Evolutionary conservation across 2,329 filamentous ascomycete species (phyloP).

Genomic region (Colletotrichum navitas): DNA sequence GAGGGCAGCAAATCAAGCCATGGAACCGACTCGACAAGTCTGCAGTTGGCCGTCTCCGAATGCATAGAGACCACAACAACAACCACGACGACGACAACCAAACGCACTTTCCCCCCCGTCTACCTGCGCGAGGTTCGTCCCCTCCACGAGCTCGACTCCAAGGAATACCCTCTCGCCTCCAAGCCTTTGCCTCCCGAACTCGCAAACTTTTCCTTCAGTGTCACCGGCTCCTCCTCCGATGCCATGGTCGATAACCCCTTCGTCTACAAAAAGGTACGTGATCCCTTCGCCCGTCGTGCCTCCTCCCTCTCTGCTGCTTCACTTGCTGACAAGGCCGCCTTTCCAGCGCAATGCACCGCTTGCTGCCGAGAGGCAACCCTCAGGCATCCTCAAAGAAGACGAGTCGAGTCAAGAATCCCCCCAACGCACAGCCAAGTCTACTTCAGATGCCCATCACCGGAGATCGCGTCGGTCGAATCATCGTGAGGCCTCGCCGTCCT

Average conservation of each 20-base stretch:
- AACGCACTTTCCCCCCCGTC: conserved; percentile 86
- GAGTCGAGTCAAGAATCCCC: conserved; percentile 48
- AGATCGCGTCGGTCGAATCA: conserved; percentile 51
- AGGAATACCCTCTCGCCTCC: conserved; percentile 89
- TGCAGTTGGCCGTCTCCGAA: conserved; percentile 71
- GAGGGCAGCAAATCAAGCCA: conserved; percentile 52
- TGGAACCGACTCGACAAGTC: conserved; percentile 51
- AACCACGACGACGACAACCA: conserved; percentile 93
- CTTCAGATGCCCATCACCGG: conserved; percentile 48
- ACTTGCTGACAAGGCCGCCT: background rate
- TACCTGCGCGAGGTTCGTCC: conserved; percentile 80
- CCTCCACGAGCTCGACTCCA: conserved; percentile 81
- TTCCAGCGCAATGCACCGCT: conserved; percentile 36
- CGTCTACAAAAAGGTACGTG: conserved; percentile 31
- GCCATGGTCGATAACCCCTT: conserved; percentile 20
- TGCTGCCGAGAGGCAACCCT: conserved; percentile 23
- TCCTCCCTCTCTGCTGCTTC: background rate
- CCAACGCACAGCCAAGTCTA: conserved; percentile 45
- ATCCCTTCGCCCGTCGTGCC: background rate
- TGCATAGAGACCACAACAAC: conserved; percentile 79
- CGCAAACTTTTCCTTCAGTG: conserved; percentile 79
- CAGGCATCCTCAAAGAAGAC: conserved; percentile 45
- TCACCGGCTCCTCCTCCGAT: conserved; percentile 63
- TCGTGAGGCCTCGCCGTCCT: conserved; percentile 51
- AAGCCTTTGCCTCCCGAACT: conserved; percentile 86